A percentile compares a stretch with the other conserved stretches of the same genome.
These are phyloP conservation scores for Stachybotrys elegans DNA, from an alignment of 2,329 filamentous ascomycete genomes.

Conservation along the genomic window DNA sequence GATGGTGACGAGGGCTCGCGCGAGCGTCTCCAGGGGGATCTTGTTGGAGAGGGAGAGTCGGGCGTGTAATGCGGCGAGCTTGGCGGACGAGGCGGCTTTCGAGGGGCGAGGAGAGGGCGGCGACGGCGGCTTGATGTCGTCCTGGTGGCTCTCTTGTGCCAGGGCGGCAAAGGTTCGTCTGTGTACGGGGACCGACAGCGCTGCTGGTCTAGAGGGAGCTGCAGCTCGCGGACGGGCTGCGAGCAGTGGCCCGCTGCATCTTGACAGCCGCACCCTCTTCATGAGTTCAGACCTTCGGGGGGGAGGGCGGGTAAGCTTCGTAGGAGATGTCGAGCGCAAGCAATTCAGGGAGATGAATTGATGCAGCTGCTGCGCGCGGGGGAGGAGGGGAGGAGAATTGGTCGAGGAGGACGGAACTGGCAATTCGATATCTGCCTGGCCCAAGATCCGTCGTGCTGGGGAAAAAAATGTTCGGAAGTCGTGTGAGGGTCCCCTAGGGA, in stretches of 20 bases:
- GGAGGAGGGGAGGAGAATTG: too few species aligned
- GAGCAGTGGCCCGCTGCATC: slow-evolving; percentile 36
- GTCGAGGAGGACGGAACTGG: too few species aligned
- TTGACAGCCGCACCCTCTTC: slow-evolving; percentile 37
- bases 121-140: slow-evolving; percentile 16
- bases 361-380: too few species aligned
- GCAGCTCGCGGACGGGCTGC: slow-evolving; percentile 24
- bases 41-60: slow-evolving; percentile 77
- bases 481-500: not conserved
- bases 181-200: slow-evolving; percentile 12
- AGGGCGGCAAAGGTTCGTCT: slow-evolving; percentile 29
- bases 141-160: slow-evolving; percentile 12
- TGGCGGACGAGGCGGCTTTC: slow-evolving; percentile 68
- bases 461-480: slow-evolving; percentile 20
- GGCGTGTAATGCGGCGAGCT: slow-evolving; percentile 88
- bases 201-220: slow-evolving; percentile 9
- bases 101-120: slow-evolving; percentile 69
- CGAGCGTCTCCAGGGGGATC: slow-evolving; percentile 81
- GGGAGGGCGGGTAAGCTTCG: too few species aligned
- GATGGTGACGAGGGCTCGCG: slow-evolving; percentile 76
- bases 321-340: too few species aligned
- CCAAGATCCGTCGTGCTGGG: too few species aligned
- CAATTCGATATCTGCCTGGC: too few species aligned
- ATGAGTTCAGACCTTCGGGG: slow-evolving; percentile 18
- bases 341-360: too few species aligned